Evolutionary conservation across 495 filamentous ascomycete species (phyloP).

Genomic region (Daldinia grandis): DNA sequence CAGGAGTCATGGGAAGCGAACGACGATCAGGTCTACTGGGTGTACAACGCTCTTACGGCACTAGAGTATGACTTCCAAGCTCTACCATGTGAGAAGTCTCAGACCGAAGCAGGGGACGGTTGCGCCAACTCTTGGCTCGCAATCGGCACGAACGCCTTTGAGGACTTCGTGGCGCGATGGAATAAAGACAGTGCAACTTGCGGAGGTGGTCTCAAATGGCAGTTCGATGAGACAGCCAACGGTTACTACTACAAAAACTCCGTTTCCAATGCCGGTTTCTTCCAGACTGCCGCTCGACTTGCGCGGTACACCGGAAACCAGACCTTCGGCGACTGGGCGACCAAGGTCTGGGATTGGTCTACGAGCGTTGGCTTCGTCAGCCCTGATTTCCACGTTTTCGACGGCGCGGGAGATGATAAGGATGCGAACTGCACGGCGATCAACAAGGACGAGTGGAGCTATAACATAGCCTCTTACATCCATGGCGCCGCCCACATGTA

Average conservation of each 20-base stretch:
- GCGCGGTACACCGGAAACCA: constrained; percentile 77
- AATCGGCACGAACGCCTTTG: constrained; percentile 79
- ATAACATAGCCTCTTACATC: constrained; percentile 77
- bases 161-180: constrained; percentile 72
- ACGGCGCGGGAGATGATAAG: constrained; percentile 70
- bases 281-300: constrained; percentile 80
- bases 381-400: constrained; percentile 68
- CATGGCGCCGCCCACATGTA: constrained; percentile 81
- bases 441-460: constrained; percentile 75
- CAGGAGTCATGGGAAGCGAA: constrained; percentile 81
- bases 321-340: constrained; percentile 78
- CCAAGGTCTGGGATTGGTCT: constrained; percentile 76
- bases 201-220: constrained; percentile 84
- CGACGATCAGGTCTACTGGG: constrained; percentile 90
- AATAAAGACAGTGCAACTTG: constrained; percentile 72
- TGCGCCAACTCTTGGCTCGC: constrained; percentile 75
- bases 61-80: constrained; percentile 73
- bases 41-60: constrained; percentile 78
- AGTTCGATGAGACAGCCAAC: constrained; percentile 77
- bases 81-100: constrained; percentile 30
- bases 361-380: constrained; percentile 67
- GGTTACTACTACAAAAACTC: constrained; percentile 86
- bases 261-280: constrained; percentile 79
- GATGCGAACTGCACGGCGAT: constrained; percentile 66
- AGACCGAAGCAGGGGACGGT: constrained; percentile 60